Evolutionary conservation across 1,284 basidiomycete genomes (phyloP), one percentile per base, ranked within the genome.

Genomic region (Trichosporon faecale): DNA sequence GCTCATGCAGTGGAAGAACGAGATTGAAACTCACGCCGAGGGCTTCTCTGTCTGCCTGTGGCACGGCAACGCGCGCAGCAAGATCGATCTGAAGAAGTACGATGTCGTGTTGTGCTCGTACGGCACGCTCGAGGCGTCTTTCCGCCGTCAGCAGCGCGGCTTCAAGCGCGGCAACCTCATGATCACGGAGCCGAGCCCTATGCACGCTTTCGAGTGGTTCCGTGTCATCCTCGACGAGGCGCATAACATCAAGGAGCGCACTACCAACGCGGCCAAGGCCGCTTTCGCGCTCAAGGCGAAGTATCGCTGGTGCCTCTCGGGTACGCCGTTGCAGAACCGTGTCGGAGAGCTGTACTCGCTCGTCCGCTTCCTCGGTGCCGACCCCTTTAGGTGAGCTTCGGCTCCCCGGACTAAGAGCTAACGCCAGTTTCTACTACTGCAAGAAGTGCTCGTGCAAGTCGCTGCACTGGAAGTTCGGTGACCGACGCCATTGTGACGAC

Each of bases 311-410:
- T 99, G 97, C 83, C 86, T 99, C 35, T 98, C 95, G 29, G 97
- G 96, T n/a, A 98, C 95, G n/a, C 95, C 94, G 0, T 84, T 95
- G 14, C 93, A 98, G 83, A 97, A 97, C 78, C 90, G 96, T 72
- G 97, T 99, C 16, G 97, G 97, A 74, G 97, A 99, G 82, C 85
- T 99, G 55, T 99, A 99, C 85, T 97, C 95, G 81, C 88, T 98
- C 69, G 90, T 99, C 64, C 79, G 85, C 29, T 98, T 97, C 84
- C 84, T 98, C 69, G 94, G 94, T 25, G 93, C 92, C 16, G 93
- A 95, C 80, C 93, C 93, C 0, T 94, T 94, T 81, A 81, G 78
- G 79, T 80, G 23, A 73, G 77, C 35, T 29, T 52, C 2, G 14
- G 2, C 25, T n/a, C 16, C 18, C 2, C n/a, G n/a, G 14, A 5